These are phyloP conservation scores for Periconia sp. DNA, from an alignment of 2,329 filamentous ascomycete species.

Conservation along the genomic window DNA sequence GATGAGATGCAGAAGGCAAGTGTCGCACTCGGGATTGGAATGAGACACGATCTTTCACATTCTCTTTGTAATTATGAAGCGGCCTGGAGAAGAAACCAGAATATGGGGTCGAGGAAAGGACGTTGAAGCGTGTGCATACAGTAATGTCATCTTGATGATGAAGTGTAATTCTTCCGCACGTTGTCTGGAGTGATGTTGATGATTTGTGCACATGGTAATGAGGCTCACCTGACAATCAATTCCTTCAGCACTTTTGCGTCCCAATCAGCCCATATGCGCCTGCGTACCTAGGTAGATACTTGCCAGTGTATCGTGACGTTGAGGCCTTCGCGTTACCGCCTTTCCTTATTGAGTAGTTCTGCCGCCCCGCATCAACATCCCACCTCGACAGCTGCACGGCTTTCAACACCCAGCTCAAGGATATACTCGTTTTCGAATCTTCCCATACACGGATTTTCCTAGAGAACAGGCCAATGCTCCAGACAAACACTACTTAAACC, in stretches of 20 bases:
- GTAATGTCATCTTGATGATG: slow-evolving; percentile 9
- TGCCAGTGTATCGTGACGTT: background rate
- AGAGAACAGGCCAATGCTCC: too few relatives aligned
- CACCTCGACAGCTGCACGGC: background rate
- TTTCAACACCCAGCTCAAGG: background rate
- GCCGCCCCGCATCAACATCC: slow-evolving; percentile 6
- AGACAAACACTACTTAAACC: too few relatives aligned
- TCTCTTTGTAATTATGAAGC: slow-evolving; percentile 9
- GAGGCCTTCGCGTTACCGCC: slow-evolving; percentile 7
- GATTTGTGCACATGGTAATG: too few relatives aligned
- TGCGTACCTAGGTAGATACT: too few relatives aligned
- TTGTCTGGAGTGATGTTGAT: background rate
- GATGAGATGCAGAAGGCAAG: slow-evolving; percentile 5
- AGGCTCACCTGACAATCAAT: too few relatives aligned
- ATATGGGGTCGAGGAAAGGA: background rate
- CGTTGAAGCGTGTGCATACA: slow-evolving; percentile 1
- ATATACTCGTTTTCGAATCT: too few relatives aligned
- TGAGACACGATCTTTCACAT: slow-evolving; percentile 11
- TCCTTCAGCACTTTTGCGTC: too few relatives aligned
- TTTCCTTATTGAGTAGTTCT: slow-evolving; percentile 7
- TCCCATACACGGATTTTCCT: too few relatives aligned
- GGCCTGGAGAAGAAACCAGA: background rate
- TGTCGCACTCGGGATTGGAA: background rate
- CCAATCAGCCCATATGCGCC: too few relatives aligned
- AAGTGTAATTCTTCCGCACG: background rate